These are phyloP conservation scores for Boletus rubescentipes DNA, from an alignment of 768 basidiomycete species.

Conservation along the genomic window DNA sequence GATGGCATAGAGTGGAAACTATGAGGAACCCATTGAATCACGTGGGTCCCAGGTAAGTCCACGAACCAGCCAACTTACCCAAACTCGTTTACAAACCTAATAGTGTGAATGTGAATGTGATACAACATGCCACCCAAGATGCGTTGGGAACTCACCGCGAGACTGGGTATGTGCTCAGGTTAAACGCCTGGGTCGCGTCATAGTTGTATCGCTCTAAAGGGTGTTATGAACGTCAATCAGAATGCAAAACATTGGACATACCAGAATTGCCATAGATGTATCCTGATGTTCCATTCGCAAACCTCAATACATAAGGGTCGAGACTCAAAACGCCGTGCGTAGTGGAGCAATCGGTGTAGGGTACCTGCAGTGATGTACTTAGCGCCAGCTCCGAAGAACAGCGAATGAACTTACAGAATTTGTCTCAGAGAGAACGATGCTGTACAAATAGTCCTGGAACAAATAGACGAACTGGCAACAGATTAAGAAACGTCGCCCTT, in stretches of 20 bases:
- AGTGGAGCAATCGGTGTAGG: conserved; percentile 61
- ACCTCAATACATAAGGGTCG: conserved; percentile 52
- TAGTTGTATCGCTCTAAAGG: conserved; percentile 55
- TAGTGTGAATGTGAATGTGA: neutral
- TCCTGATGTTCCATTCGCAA: conserved; percentile 49
- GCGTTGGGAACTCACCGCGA: conserved; percentile 33
- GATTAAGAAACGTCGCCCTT: neutral
- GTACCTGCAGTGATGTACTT: conserved; percentile 34
- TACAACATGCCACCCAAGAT: neutral
- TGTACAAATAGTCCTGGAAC: conserved; percentile 53
- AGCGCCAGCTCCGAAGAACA: neutral
- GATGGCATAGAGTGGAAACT: conserved; percentile 66
- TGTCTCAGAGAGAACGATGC: conserved; percentile 45
- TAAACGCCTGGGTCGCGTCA: conserved; percentile 50
- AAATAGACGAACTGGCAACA: conserved; percentile 43
- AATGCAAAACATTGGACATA: conserved; percentile 16
- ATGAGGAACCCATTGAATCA: neutral
- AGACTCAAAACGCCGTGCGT: conserved; percentile 56
- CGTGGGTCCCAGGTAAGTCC: neutral
- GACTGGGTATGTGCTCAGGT: conserved; percentile 53
- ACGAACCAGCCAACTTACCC: conserved; percentile 36
- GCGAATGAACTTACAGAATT: conserved; percentile 38
- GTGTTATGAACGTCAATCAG: neutral
- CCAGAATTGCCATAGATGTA: conserved; percentile 57
- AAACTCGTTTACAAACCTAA: conserved; percentile 58